Conservation (phyloP, 805 yeast genomes). For the Ogataea nitratoaversa region DNA sequence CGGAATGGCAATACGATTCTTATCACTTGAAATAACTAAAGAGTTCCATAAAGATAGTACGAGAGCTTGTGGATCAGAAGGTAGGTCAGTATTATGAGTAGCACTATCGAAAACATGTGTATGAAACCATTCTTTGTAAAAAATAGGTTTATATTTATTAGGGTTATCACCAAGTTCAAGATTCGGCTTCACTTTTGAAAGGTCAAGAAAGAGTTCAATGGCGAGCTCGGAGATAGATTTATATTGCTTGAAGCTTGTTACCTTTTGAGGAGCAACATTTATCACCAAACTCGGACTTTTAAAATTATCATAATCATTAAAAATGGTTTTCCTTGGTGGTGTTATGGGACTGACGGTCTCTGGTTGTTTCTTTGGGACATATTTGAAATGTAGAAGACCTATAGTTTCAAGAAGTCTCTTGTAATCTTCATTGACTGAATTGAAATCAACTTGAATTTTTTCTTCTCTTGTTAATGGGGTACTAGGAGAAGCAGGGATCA, state of each 20-base stretch:
- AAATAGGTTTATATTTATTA: conserved; percentile 9
- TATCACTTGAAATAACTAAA: conserved; percentile 1
- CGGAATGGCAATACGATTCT: conserved; percentile 11
- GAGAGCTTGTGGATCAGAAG: conserved; percentile 3
- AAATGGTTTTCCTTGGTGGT: conserved; percentile 12
- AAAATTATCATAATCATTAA: conserved; percentile 14
- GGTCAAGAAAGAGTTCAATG: conserved; percentile 7
- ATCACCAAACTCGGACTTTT: conserved; percentile 18
- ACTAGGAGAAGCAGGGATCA: conserved; percentile 15
- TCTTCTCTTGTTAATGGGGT: conserved; percentile 17
- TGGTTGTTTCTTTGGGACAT: background rate
- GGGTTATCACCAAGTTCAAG: background rate
- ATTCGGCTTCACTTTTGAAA: conserved; percentile 2
- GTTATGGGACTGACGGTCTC: background rate
- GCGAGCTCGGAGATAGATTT: conserved; percentile 10
- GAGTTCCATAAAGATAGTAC: conserved; percentile 18
- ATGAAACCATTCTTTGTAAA: conserved; percentile 27
- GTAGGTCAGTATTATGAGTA: conserved; percentile 2
- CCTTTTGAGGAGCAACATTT: conserved; percentile 29
- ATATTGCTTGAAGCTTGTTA: conserved; percentile 20
- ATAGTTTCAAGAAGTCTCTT: conserved; percentile 5
- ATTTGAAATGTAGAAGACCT: conserved; percentile 11
- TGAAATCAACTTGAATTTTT: conserved; percentile 11
- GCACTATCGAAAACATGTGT: conserved; percentile 10
- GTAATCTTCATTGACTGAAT: conserved; percentile 5